Base-by-base conservation (phyloP, 345 rosid species). In the Carallia pectinifolia region DNA sequence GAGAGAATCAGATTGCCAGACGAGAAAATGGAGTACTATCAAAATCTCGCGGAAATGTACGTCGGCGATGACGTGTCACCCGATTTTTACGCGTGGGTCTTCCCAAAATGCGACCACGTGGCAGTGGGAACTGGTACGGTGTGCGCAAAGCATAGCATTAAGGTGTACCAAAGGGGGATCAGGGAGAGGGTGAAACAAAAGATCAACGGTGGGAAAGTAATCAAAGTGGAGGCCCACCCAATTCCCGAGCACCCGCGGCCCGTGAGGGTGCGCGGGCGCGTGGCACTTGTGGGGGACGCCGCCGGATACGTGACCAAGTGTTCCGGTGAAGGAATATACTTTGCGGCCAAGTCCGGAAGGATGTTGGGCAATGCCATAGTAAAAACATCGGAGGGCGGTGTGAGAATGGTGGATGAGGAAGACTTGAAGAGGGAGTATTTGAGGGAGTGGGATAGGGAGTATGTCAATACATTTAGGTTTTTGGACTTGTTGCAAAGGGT, bases 21-120 rank as follows among this genome's bases (percentile, higher is more conserved):
- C 58, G 86, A 82, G 40, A 84, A 84, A 72, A 89, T 89, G 94
- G 83, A 69, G 13, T 84, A 85, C 63, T 87, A 89, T 71, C 68
- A 79, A 44, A 71, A 89, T 38, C 88, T 89, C 64, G 91, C 89
- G 6, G 91, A 89, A 75, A 87, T 89, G 88, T 87, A 89, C 77
- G 84, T 87, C 1, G 91, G 94, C 0, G 39, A 84, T 12, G 94
- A 89, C 84, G 91, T 89, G 67, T 89, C 94, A 16, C 94, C 94
- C 39, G 89, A 89, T 23, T 86, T 89, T 59, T 89, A 89, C 82
- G 89, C 83, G 7, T 87, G 89, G 94, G 94, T 87, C 1, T 89
- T 89, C 53, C 91, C 91, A 0, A 89, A 89, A 69, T 89, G 89
- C 71, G 91, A 89, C 78, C 94, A 89, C 80, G 91, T 89, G 74